Percentiles rank a stretch among this genome's conserved stretches.
These are phyloP conservation scores for Nicotiana noctiflora DNA, from an alignment of 257 asterid species.

Conservation along the genomic window DNA sequence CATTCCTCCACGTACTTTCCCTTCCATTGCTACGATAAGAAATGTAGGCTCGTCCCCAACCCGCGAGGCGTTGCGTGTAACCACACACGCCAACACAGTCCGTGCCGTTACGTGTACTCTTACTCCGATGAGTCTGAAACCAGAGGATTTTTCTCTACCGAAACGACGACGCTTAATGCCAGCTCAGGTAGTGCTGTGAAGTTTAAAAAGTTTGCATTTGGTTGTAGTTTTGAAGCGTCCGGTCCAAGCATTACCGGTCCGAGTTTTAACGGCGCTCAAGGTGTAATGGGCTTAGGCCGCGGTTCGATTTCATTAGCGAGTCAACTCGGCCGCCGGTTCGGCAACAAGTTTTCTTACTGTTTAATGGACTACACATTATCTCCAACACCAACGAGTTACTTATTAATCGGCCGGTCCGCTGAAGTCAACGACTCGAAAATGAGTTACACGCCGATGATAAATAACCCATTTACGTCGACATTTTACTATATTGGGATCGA, in stretches of 20 bases:
- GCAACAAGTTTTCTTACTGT: conserved; percentile 68
- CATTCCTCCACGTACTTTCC: conserved; percentile 60
- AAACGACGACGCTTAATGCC: conserved; percentile 60
- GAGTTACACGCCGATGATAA: conserved; percentile 57
- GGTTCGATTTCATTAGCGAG: conserved; percentile 65
- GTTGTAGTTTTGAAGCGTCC: conserved; percentile 58
- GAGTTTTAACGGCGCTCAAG: conserved; percentile 51
- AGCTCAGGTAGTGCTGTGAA: conserved; percentile 29
- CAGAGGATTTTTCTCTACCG: conserved; percentile 59
- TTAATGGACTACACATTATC: conserved; percentile 62
- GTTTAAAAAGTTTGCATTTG: conserved; percentile 41
- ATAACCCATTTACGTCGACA: conserved; percentile 43
- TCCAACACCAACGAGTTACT: conserved; percentile 71
- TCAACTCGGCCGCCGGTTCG: conserved; percentile 59
- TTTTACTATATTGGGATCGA: conserved; percentile 62
- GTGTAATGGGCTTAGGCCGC: conserved; percentile 81
- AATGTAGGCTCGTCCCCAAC: conserved; percentile 51
- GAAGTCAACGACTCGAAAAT: conserved; percentile 12
- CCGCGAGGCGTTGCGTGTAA: conserved; percentile 45
- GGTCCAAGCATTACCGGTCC: conserved; percentile 76
- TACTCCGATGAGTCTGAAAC: conserved; percentile 73
- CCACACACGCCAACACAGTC: conserved; percentile 61
- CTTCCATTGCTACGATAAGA: conserved; percentile 51
- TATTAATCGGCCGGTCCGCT: conserved; percentile 48
- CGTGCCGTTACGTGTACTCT: conserved; percentile 65